phyloP scores from a whole-genome alignment of 352 stramenopile genomes.

The Phytophthora nicotianae region DNA sequence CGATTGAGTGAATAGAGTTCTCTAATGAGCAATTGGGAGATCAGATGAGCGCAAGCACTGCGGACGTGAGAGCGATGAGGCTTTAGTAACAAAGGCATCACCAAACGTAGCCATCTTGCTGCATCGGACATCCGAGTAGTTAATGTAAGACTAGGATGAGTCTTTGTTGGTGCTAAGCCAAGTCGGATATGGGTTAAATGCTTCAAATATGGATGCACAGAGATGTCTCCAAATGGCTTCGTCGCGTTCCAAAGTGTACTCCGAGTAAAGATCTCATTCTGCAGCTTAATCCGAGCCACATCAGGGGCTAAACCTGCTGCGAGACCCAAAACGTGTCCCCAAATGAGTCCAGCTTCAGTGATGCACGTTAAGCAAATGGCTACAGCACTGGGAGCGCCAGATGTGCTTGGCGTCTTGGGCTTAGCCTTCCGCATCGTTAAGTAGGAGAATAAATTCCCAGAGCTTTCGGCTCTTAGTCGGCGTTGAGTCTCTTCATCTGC shows the following conservation, averaged over 20 bases:
- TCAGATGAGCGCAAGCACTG: slow-evolving; percentile 41
- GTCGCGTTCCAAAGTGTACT: slow-evolving; percentile 26
- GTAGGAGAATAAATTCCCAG: slow-evolving; percentile 59
- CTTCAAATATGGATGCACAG: slow-evolving; percentile 48
- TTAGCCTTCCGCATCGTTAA: slow-evolving; percentile 33
- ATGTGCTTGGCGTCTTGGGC: slow-evolving; percentile 9
- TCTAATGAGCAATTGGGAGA: slow-evolving; percentile 44
- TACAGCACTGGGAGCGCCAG: slow-evolving; percentile 6
- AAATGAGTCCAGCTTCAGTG: slow-evolving; percentile 21
- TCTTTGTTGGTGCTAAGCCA: slow-evolving; percentile 25
- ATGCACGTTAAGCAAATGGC: slow-evolving; percentile 23
- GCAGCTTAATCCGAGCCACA: slow-evolving; percentile 33
- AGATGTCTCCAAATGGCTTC: slow-evolving; percentile 20
- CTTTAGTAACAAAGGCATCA: slow-evolving; percentile 60
- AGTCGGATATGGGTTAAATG: slow-evolving; percentile 48
- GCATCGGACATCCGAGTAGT: slow-evolving; percentile 34
- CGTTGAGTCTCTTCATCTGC: slow-evolving; percentile 47
- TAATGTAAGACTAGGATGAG: slow-evolving; percentile 7
- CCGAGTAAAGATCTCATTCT: slow-evolving; percentile 44
- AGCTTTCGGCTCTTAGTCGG: slow-evolving; percentile 29
- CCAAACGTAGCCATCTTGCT: slow-evolving; percentile 44
- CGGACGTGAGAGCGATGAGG: slow-evolving; percentile 53
- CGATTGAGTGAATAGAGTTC: slow-evolving; percentile 43
- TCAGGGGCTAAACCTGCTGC: slow-evolving; percentile 18
- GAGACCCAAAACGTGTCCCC: slow-evolving; percentile 30